Conservation (phyloP, 208 protist species). For the Leishmania tarentolae region DNA sequence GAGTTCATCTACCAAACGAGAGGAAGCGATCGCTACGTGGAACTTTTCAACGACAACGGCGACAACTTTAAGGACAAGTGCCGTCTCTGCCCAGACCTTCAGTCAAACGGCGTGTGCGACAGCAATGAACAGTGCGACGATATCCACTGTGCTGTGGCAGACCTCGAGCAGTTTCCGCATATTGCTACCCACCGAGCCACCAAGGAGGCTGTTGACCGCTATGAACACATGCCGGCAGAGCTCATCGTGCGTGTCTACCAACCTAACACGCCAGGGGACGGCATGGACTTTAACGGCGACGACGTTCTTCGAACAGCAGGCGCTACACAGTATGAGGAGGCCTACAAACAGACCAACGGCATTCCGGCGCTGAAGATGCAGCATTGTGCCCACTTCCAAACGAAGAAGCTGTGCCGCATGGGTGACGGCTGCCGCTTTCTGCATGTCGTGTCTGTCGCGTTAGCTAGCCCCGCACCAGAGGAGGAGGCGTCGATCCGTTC, state of each 20-base stretch:
- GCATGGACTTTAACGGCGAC: slow-evolving; percentile 48
- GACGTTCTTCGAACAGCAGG: slow-evolving; percentile 75
- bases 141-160: slow-evolving; percentile 56
- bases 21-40: slow-evolving; percentile 68
- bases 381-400: slow-evolving; percentile 84
- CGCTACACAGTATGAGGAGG: slow-evolving; percentile 68
- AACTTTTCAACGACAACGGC: slow-evolving; percentile 77
- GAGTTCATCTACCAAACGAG: slow-evolving; percentile 60
- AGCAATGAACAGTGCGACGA: slow-evolving; percentile 51
- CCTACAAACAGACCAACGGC: slow-evolving; percentile 35
- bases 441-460: slow-evolving; percentile 63
- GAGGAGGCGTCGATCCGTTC: slow-evolving; percentile 11
- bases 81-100: slow-evolving; percentile 55
- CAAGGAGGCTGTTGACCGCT: slow-evolving; percentile 40
- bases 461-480: slow-evolving; percentile 37
- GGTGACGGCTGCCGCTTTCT: slow-evolving; percentile 79
- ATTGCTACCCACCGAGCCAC: slow-evolving; percentile 68
- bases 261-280: slow-evolving; percentile 63
- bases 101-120: slow-evolving; percentile 40
- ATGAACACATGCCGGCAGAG: slow-evolving; percentile 56
- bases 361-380: slow-evolving; percentile 74
- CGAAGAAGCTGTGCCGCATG: slow-evolving; percentile 78
- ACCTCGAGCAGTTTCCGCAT: slow-evolving; percentile 51
- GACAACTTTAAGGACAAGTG: slow-evolving; percentile 84
- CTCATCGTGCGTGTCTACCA: slow-evolving; percentile 74